Evolutionary conservation across 352 stramenopile species (phyloP), one percentile per base, ranked within the genome.

Genomic region (Elongisporangium senticosum): DNA sequence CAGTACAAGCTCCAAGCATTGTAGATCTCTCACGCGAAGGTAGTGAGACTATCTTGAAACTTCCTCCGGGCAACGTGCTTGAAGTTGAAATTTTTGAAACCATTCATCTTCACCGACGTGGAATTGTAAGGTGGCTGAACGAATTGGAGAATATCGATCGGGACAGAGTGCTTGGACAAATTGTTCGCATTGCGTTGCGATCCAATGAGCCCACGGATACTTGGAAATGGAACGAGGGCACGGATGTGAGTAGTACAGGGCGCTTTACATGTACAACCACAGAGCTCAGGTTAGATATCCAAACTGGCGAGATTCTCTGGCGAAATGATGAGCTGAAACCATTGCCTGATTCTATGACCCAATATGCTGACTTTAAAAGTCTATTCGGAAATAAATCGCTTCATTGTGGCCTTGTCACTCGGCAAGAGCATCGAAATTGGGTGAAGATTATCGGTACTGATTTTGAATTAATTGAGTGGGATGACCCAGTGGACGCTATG

Each of bases 301-400:
- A 96, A 62, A 93, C 83, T 2, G 87, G 83, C 23, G 86, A 96
- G 53, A 94, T 96, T 62, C 59, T 96, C 52, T 96, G 88, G 88
- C 79, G 88, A 60, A 96, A 96, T 58, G 88, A 96, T 52, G 88
- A 95, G 57, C 64, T 96, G 4, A 95, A 95, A 57, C 88, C 88
- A 13, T 82, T 96, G n/a, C 88, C 87, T 4, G 88, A 96, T 61
- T 93, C 84, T 2, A 96, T 96, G 88, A 92, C 86, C 0, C 88
- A 96, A 58, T 94, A 87, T 53, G 74, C 73, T 15, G 88, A 96
- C 52, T 96, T 94, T 56, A 89, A 87, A 60, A 68, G 69, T 15
- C 77, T 93, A 58, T 95, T 95, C 63, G 86, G 86, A 4, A 90
- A 83, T 55, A 86, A 89, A 53, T 88, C 86, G 20, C 77, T 95